phyloP scores from a whole-genome alignment of 78 protist species.

The Dictyostelium discoideum region dicty_2.7 NC_007089.4:2246501-2247000 shows the following conservation, averaged over 20 bases:
- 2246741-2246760: not conserved
- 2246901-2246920: not conserved
- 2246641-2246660: not conserved
- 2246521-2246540: not conserved
- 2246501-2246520: not conserved
- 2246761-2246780: not conserved
- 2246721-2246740: not conserved
- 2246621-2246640: not conserved
- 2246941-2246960: not conserved
- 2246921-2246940: not conserved
- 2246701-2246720: not conserved
- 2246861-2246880: not conserved
- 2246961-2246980: not conserved
- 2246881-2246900: not conserved
- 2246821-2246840: not conserved
- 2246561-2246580: not conserved
- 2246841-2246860: not conserved
- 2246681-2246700: not conserved
- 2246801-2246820: not conserved
- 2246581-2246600: not conserved
- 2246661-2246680: not conserved
- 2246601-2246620: not conserved
- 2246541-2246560: not conserved
- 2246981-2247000: not conserved
- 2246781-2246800: not conserved